Conservation (phyloP, 345 rosid genomes). For the Lagerstroemia speciosa region DNA sequence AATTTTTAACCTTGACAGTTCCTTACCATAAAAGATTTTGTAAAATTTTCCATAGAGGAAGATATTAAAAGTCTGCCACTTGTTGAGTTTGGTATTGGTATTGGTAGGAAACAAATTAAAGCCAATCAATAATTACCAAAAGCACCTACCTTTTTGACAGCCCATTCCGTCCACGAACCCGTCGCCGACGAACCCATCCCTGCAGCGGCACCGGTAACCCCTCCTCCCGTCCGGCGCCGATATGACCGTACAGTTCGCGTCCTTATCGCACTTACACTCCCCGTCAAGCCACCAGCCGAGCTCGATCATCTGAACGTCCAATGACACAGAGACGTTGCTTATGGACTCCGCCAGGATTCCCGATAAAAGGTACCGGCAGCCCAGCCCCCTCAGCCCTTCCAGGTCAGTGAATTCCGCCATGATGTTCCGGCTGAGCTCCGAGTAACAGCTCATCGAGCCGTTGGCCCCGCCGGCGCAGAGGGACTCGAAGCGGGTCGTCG, state of each 20-base stretch:
- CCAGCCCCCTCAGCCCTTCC: slow-evolving; percentile 1
- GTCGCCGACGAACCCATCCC: slow-evolving; percentile 43
- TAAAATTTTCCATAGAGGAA: no score
- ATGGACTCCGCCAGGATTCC: slow-evolving; percentile 26
- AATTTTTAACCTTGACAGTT: no score
- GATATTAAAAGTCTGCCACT: no score
- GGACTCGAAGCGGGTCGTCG: slow-evolving; percentile 27
- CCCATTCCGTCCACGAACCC: slow-evolving; percentile 39
- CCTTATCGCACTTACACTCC: slow-evolving; percentile 33
- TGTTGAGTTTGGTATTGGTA: background rate
- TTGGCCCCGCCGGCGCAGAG: slow-evolving; percentile 6
- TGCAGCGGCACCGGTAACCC: slow-evolving; percentile 43
- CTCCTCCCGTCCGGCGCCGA: slow-evolving; percentile 8
- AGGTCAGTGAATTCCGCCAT: slow-evolving; percentile 13
- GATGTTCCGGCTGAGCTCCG: background rate
- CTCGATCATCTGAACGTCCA: slow-evolving; percentile 33
- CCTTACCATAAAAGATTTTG: no score
- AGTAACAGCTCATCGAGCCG: slow-evolving; percentile 27
- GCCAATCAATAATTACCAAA: background rate
- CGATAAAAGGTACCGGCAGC: slow-evolving; percentile 41
- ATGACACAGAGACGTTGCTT: slow-evolving; percentile 19
- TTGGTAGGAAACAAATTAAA: background rate
- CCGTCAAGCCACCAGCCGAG: slow-evolving; percentile 63
- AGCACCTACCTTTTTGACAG: slow-evolving; percentile 43
- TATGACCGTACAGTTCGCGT: slow-evolving; percentile 28